Evolutionary conservation across 768 basidiomycete species (phyloP).

Genomic region (Daedaleopsis sinensis): DNA sequence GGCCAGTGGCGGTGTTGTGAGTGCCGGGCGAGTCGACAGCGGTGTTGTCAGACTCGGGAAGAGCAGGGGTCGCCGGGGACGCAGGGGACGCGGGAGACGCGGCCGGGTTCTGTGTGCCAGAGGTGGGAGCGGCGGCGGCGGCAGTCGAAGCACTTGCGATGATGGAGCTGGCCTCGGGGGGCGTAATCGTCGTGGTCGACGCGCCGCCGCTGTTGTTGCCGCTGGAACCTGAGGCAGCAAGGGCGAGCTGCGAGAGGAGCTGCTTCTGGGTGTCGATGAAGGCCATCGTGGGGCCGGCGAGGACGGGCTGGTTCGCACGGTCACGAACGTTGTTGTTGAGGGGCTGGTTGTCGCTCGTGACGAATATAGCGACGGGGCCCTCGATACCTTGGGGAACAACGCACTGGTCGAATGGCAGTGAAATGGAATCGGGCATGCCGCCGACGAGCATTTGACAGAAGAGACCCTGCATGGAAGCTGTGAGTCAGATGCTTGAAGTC

Average conservation of each 20-base stretch:
- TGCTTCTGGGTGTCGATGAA: constrained; percentile 68
- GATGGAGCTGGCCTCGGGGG: constrained; percentile 32
- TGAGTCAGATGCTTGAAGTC: constrained; percentile 4
- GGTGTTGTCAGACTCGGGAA: constrained; percentile 23
- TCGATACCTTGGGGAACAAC: constrained; percentile 67
- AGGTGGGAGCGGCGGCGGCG: constrained; percentile 18
- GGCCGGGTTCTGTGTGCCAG: constrained; percentile 6
- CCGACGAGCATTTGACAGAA: constrained; percentile 81
- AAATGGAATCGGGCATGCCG: constrained; percentile 54
- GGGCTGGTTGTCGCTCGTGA: constrained; percentile 66
- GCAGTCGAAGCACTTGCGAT: constrained; percentile 27
- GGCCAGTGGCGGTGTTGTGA: constrained; percentile 47
- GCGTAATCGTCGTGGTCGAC: constrained; percentile 26
- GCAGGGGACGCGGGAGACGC: constrained; percentile 13
- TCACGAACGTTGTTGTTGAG: constrained; percentile 63
- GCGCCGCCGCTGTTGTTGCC: constrained; percentile 28
- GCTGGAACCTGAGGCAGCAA: constrained; percentile 20
- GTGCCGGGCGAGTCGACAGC: constrained; percentile 32
- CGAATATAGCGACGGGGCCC: constrained; percentile 74
- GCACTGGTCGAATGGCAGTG: constrained; percentile 62
- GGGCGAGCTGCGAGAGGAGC: constrained; percentile 50
- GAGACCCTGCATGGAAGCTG: constrained; percentile 42
- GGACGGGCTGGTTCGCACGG: constrained; percentile 52
- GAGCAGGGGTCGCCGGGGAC: constrained; percentile 25
- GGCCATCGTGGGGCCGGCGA: constrained; percentile 72